phyloP scores from a whole-genome alignment of 495 filamentous ascomycete species.

The Rhypophila decipiens region DNA sequence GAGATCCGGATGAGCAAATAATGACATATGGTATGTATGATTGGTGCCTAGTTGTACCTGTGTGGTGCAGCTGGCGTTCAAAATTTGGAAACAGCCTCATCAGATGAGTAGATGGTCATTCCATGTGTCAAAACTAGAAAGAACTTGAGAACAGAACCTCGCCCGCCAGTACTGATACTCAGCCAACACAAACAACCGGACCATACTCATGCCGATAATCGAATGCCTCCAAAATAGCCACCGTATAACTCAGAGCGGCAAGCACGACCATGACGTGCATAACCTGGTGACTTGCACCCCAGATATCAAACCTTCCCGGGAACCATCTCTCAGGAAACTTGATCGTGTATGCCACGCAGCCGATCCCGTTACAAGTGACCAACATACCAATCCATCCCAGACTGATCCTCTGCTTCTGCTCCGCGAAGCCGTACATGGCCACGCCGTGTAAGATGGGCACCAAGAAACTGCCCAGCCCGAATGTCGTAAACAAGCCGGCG shows the following conservation, averaged over 20 bases:
- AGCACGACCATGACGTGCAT: slow-evolving; percentile 44
- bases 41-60: too few relatives aligned
- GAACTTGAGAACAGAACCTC: too few relatives aligned
- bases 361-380: slow-evolving; percentile 33
- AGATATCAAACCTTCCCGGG: slow-evolving; percentile 40
- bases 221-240: slow-evolving; percentile 40
- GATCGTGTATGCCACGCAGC: slow-evolving; percentile 35
- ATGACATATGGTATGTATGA: too few relatives aligned
- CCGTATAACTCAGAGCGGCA: slow-evolving; percentile 38
- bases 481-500: slow-evolving; percentile 34
- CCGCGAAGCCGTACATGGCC: slow-evolving; percentile 27
- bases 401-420: slow-evolving; percentile 36
- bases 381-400: slow-evolving; percentile 36
- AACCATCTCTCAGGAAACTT: slow-evolving; percentile 45
- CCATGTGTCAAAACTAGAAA: too few relatives aligned
- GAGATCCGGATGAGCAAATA: too few relatives aligned
- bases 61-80: too few relatives aligned
- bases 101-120: too few relatives aligned
- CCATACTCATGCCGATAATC: slow-evolving; percentile 32
- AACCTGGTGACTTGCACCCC: slow-evolving; percentile 47
- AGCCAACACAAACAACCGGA: too few relatives aligned
- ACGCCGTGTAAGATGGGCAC: slow-evolving; percentile 38
- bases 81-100: too few relatives aligned
- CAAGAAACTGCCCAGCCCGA: slow-evolving; percentile 37
- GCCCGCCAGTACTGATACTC: too few relatives aligned